Percentiles rank a stretch among this genome's conserved stretches.
These are phyloP conservation scores for Nicotiana obtusifolia DNA, from an alignment of 257 asterid genomes.

Conservation along the genomic window DNA sequence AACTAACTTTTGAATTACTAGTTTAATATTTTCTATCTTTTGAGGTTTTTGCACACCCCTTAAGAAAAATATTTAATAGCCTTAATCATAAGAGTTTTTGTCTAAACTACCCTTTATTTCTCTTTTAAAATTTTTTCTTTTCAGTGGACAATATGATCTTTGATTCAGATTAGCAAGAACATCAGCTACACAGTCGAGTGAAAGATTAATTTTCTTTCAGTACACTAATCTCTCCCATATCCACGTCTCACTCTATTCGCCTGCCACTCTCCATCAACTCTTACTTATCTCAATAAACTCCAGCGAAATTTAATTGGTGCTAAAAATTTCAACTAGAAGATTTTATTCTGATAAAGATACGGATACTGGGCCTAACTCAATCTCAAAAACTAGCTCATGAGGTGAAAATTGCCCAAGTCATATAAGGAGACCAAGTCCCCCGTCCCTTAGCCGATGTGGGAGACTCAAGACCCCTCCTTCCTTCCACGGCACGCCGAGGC, in stretches of 20 bases:
- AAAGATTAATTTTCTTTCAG: neutral
- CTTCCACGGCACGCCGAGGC: too few species aligned
- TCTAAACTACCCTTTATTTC: neutral
- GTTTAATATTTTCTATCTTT: neutral
- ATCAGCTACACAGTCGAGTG: neutral
- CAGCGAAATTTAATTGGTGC: neutral
- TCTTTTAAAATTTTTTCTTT: neutral
- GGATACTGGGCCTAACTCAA: too few species aligned
- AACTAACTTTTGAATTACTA: neutral
- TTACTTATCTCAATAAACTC: neutral
- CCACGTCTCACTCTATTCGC: neutral
- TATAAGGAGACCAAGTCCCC: too few species aligned
- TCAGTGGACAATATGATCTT: neutral
- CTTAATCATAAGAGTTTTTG: neutral
- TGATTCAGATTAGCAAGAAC: neutral
- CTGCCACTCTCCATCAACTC: neutral
- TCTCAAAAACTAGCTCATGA: too few species aligned
- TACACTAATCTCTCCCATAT: neutral
- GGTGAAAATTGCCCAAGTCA: too few species aligned
- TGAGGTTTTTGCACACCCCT: neutral
- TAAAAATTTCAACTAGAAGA: neutral
- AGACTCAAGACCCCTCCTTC: too few species aligned
- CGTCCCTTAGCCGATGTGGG: too few species aligned
- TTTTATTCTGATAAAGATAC: neutral
- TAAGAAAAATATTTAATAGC: neutral